A percentile compares a stretch with the other conserved stretches of the same genome.
These are phyloP conservation scores for Alternaria sp. DNA, from an alignment of 2,329 filamentous ascomycete genomes.

Conservation along the genomic window DNA sequence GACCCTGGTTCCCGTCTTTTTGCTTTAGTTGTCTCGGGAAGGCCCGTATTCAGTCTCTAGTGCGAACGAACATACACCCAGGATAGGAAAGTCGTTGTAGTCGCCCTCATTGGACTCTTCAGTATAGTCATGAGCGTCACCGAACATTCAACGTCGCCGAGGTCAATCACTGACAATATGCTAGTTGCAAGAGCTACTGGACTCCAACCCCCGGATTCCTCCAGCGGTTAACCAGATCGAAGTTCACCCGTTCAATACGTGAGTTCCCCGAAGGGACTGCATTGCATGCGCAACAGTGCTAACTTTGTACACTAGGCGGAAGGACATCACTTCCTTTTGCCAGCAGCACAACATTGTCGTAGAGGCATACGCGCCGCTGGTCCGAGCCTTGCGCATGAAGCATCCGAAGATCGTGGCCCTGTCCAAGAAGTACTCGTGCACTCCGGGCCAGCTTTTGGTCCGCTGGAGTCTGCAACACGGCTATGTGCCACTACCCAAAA, in stretches of 20 bases:
- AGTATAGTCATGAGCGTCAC: not conserved
- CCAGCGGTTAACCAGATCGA: conserved; percentile 81
- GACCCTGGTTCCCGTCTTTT: conserved; percentile 4
- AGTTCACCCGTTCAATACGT: conserved; percentile 73
- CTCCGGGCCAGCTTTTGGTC: conserved; percentile 75
- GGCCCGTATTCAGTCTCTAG: conserved; percentile 1
- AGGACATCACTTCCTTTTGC: conserved; percentile 70
- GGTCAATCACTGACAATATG: conserved; percentile 17
- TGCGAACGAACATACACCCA: conserved; percentile 9
- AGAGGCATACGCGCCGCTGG: conserved; percentile 82
- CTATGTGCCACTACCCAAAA: conserved; percentile 77
- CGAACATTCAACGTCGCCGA: conserved; percentile 1
- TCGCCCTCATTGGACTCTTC: conserved; percentile 4
- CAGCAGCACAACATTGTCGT: conserved; percentile 70
- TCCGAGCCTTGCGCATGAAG: conserved; percentile 71
- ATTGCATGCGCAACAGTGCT: not conserved
- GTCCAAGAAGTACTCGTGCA: conserved; percentile 71
- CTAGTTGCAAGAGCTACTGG: conserved; percentile 72
- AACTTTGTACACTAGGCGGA: conserved; percentile 68
- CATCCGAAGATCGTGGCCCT: conserved; percentile 68
- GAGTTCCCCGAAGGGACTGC: not conserved
- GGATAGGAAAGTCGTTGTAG: not conserved
- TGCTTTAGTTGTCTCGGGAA: conserved; percentile 10
- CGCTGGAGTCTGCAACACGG: conserved; percentile 80
- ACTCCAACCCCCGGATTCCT: conserved; percentile 64